phyloP scores from a whole-genome alignment of 1,284 basidiomycete species.

The Ganoderma lucidum region DNA sequence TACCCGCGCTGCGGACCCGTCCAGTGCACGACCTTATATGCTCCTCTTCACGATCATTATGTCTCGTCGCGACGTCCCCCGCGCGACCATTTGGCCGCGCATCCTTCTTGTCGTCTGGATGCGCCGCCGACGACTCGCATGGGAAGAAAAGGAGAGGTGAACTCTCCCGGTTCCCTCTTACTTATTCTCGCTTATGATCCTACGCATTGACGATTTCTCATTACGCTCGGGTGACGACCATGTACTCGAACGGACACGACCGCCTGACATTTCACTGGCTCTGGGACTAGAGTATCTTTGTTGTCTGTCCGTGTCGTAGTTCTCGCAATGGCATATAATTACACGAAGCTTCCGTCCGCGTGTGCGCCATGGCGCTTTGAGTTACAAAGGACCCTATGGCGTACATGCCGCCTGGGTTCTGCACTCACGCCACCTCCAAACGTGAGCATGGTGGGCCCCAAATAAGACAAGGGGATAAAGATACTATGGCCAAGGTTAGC shows the following conservation, averaged over 20 bases:
- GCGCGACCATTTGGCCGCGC: constrained; percentile 2
- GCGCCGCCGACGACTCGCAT: neutral
- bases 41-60: constrained; percentile 21
- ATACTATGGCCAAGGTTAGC: neutral
- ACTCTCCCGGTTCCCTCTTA: constrained; percentile 18
- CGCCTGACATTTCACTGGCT: neutral
- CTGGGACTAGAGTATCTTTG: neutral
- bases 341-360: neutral
- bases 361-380: neutral
- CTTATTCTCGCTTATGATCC: constrained; percentile 28
- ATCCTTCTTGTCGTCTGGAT: neutral
- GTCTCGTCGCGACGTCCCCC: constrained; percentile 18
- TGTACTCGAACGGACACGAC: constrained; percentile 22
- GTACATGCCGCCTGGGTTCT: neutral
- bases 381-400: neutral
- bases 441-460: neutral
- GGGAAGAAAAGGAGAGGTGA: constrained; percentile 28
- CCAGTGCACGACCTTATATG: constrained; percentile 17
- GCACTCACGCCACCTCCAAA: neutral
- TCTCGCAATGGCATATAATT: constrained; percentile 1
- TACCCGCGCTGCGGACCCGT: constrained; percentile 11
- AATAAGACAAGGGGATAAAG: neutral
- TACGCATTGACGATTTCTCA: constrained; percentile 24
- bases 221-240: constrained; percentile 23
- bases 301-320: constrained; percentile 10